Base-by-base conservation (phyloP, 805 yeast species). In the Yarrowia sp. region DNA sequence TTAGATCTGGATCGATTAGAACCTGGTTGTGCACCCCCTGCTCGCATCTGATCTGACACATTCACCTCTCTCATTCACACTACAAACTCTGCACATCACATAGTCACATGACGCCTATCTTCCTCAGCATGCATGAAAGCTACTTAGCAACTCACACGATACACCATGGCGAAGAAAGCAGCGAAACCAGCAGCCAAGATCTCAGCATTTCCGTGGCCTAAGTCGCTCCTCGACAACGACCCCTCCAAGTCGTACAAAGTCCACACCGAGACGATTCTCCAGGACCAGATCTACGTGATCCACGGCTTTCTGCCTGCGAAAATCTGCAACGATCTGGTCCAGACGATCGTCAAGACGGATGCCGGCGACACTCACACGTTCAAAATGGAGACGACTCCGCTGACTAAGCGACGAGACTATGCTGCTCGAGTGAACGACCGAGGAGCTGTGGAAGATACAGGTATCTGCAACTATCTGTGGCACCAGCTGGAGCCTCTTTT, bases 341-440 rank as follows among this genome's bases (percentile, higher is more conserved):
- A 56, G 19, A 47, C 62, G 41, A 66, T 66, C 22, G 46, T 24
- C n/a, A 55, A 55, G 29, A 39, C 61, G 0, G 61, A 55, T 21
- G 36, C 33, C 4, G 61, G 38, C 24, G 47, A 36, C 22, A 7
- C 29, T 3, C 19, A 55, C 13, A 18, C 46, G 6, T 55, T 55
- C 36, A 25, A 27, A 22, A 63, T 65, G 38, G 46, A 47, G 7
- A 62, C 63, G 0, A 65, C 66, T 74, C 63, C 81, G 84, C 0
- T 82, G 84, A 0, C 84, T 82, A 1, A 63, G 77, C 61, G 69
- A 32, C 81, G 75, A 64, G 78, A 76, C 10, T 84, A 82, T 65
- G 88, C 88, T 2, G 81, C 82, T 0, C 71, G 88, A 36, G 77
- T 77, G 42, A 84, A 84, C 65, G 88, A 84, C 66, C 69, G 88